These are phyloP conservation scores for Amanita pseudoporphyria DNA, from an alignment of 768 basidiomycete species.

Conservation along the genomic window DNA sequence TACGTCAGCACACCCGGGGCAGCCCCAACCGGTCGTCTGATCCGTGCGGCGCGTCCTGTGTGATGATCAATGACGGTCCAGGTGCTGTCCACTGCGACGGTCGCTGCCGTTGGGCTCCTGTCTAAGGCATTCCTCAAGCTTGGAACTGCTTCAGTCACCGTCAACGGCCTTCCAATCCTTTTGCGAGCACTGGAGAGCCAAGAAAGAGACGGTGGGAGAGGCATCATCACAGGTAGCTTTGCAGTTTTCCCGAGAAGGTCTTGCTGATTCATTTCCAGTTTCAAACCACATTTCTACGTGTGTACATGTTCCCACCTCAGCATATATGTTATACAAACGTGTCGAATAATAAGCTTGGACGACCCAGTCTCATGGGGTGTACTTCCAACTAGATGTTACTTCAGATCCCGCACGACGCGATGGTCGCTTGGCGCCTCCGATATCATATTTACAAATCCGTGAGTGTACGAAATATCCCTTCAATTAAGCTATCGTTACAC, in stretches of 20 bases:
- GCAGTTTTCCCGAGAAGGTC: background rate
- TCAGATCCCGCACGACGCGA: conserved; percentile 51
- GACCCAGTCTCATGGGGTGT: conserved; percentile 86
- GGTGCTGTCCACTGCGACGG: conserved; percentile 48
- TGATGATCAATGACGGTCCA: conserved; percentile 24
- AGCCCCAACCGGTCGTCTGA: conserved; percentile 4
- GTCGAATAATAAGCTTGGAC: conserved; percentile 45
- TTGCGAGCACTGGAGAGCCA: conserved; percentile 46
- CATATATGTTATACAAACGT: conserved; percentile 9
- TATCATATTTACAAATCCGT: conserved; percentile 92
- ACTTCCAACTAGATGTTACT: conserved; percentile 56
- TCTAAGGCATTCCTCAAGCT: conserved; percentile 72
- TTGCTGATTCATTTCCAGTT: conserved; percentile 35
- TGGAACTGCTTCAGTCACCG: conserved; percentile 56
- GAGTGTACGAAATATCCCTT: conserved; percentile 20
- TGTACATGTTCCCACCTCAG: conserved; percentile 6
- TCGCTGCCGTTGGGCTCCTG: conserved; percentile 60
- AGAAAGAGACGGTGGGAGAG: conserved; percentile 40
- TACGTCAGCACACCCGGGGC: background rate
- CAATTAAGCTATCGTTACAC: conserved; percentile 1
- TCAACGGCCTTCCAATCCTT: conserved; percentile 62
- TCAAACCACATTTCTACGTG: conserved; percentile 93
- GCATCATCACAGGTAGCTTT: conserved; percentile 62
- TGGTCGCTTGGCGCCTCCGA: conserved; percentile 94
- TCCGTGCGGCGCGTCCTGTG: background rate